Base-by-base conservation (phyloP, 2,329 filamentous ascomycete genomes). In the Cordyceps tenuipes region DNA sequence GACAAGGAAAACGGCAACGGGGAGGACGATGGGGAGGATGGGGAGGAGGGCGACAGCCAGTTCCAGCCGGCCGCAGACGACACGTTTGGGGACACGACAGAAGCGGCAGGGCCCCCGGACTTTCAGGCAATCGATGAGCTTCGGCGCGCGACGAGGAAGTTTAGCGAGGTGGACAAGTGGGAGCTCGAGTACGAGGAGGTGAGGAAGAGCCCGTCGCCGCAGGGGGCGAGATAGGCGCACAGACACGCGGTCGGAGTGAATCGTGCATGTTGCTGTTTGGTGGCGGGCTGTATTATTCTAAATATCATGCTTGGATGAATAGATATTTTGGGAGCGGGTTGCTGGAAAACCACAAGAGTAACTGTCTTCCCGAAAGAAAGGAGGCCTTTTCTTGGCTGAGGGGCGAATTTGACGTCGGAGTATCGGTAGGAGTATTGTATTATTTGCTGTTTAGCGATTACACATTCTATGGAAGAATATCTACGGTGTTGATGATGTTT, bases 111-210 rank as follows among this genome's bases (percentile, higher is more conserved):
- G 55, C 70, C 71, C 64, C 44, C 75, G 67, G 68, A 74, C 60
- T 70, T 70, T 53, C 69, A 73, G 7, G 68, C 79, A 52, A 74
- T 79, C 26, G 71, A 79, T 47, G 83, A 85, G 75, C 73, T 89
- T 62, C 82, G 82, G 71, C 75, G 78, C 54, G 82, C 83, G 46
- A 77, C 77, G 10, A 79, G 76, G 68, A 88, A 88, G 71, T 89
- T 89, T 66, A 78, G 82, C 69, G 85, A 88, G 71, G 86, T 89
- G 46, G 86, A 89, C 69, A 76, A 79, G 71, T 89, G 85, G 84
- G 78, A 86, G 72, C 72, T 89, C 62, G 83, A 84, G 55, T 89
- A 82, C 70, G 86, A 89, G 73, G 83, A 85, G 65, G 78, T 84
- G 53, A 79, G 78, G 23, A 78, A 81, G 55, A 58, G 60, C 43